These are phyloP conservation scores for Globisporangium nodosum DNA, from an alignment of 352 stramenopile species.

Conservation along the genomic window DNA sequence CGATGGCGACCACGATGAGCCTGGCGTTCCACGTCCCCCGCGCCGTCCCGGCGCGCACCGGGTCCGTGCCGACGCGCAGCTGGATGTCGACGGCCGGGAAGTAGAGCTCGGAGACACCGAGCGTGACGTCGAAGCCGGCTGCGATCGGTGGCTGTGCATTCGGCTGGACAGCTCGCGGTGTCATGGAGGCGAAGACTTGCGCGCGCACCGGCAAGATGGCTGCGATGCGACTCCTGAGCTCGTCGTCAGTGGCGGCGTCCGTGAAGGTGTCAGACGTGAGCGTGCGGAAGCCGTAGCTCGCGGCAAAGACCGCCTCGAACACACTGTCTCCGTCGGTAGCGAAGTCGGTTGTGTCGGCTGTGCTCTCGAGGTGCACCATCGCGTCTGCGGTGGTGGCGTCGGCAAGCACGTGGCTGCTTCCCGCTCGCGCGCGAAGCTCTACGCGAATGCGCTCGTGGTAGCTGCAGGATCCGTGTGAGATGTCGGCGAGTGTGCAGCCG, in stretches of 20 bases:
- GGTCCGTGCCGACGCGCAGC: background rate
- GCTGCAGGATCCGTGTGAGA: slow-evolving; percentile 10
- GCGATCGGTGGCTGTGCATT: no score
- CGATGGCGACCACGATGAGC: background rate
- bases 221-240: slow-evolving; percentile 7
- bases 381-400: background rate
- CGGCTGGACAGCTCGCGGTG: background rate
- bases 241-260: slow-evolving; percentile 1
- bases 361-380: slow-evolving; percentile 16
- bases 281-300: slow-evolving; percentile 13
- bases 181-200: background rate
- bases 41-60: background rate
- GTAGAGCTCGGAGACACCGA: slow-evolving; percentile 8
- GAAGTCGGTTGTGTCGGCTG: slow-evolving; percentile 2
- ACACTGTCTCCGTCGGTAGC: slow-evolving; percentile 7
- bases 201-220: slow-evolving; percentile 11
- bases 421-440: background rate
- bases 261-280: slow-evolving; percentile 10
- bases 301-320: slow-evolving; percentile 10
- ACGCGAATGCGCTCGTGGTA: slow-evolving; percentile 5
- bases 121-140: slow-evolving; percentile 4
- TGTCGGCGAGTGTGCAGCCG: background rate
- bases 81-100: slow-evolving; percentile 3
- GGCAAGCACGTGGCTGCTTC: slow-evolving; percentile 6
- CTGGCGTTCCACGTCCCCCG: background rate